Evolutionary conservation across 257 asterid species (phyloP).

Genomic region (Jaltomata sinuosa): DNA sequence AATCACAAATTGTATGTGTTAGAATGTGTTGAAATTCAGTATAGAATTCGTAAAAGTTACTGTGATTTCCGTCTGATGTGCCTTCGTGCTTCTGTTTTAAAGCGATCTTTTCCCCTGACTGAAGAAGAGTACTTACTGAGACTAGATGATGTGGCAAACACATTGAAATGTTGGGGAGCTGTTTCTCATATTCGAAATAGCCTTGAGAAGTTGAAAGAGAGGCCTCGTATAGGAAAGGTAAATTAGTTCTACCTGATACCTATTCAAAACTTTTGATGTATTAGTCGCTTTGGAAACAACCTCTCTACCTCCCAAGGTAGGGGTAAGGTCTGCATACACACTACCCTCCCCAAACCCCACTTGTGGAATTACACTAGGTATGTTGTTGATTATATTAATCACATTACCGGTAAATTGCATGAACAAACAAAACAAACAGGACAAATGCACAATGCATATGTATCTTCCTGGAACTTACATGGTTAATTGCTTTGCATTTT

Average conservation of each 20-base stretch:
- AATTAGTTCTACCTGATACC: neutral
- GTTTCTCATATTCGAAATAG: conserved; percentile 86
- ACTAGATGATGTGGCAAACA: conserved; percentile 93
- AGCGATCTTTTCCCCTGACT: conserved; percentile 88
- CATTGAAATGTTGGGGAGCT: conserved; percentile 96
- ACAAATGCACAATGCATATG: neutral
- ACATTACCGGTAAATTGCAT: neutral
- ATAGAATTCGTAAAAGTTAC: neutral
- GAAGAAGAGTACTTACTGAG: conserved; percentile 92
- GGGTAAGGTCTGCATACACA: no score
- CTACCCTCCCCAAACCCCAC: no score
- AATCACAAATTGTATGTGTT: neutral
- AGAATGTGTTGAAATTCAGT: neutral
- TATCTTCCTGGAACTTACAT: neutral
- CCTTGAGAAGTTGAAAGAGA: conserved; percentile 74
- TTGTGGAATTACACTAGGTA: no score
- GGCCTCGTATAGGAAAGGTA: conserved; percentile 92
- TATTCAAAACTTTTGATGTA: neutral
- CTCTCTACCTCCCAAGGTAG: no score
- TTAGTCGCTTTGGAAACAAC: no score
- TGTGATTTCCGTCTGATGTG: conserved; percentile 10
- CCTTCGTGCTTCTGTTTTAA: conserved; percentile 13
- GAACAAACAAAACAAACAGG: neutral
- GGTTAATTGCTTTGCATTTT: neutral
- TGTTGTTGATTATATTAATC: neutral